phyloP scores from a whole-genome alignment of 2,329 filamentous ascomycete species.

The Fusarium sp. region DNA sequence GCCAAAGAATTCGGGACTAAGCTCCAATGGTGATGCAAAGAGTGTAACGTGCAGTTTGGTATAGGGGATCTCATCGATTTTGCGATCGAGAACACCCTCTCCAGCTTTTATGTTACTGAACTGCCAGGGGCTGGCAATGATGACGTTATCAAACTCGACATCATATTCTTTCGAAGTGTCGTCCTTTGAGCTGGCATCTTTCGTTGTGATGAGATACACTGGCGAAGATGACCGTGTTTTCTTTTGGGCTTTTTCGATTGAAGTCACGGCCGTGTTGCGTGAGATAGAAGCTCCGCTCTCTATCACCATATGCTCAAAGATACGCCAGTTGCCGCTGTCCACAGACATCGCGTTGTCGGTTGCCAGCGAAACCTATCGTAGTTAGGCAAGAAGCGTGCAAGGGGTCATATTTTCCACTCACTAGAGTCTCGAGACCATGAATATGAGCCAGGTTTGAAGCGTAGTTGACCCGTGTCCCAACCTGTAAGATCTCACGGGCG shows the following conservation, averaged over 20 bases:
- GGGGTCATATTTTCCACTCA: slow-evolving; percentile 41
- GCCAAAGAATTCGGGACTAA: slow-evolving; percentile 79
- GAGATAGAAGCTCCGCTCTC: slow-evolving; percentile 69
- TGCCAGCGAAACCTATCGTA: slow-evolving; percentile 80
- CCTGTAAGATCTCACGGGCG: slow-evolving; percentile 84
- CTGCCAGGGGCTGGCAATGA: slow-evolving; percentile 87
- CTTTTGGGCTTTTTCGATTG: slow-evolving; percentile 64
- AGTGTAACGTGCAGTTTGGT: slow-evolving; percentile 89
- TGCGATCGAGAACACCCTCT: slow-evolving; percentile 72
- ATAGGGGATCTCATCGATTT: slow-evolving; percentile 85
- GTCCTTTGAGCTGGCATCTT: slow-evolving; percentile 34
- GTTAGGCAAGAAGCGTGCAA: neutral
- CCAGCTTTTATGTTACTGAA: slow-evolving; percentile 75
- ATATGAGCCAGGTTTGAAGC: slow-evolving; percentile 88
- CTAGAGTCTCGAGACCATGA: slow-evolving; percentile 89
- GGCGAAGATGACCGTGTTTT: slow-evolving; percentile 52
- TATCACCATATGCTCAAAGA: slow-evolving; percentile 85
- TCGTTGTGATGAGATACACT: slow-evolving; percentile 60
- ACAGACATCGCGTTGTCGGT: slow-evolving; percentile 85
- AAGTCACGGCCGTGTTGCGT: slow-evolving; percentile 74
- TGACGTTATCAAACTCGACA: slow-evolving; percentile 77
- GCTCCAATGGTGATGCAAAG: slow-evolving; percentile 79
- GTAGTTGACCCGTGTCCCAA: slow-evolving; percentile 93
- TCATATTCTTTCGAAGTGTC: slow-evolving; percentile 53
- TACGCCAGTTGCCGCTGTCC: slow-evolving; percentile 90